Conservation (phyloP, 495 filamentous ascomycete species). For the Trypethelium eluteriae region DNA sequence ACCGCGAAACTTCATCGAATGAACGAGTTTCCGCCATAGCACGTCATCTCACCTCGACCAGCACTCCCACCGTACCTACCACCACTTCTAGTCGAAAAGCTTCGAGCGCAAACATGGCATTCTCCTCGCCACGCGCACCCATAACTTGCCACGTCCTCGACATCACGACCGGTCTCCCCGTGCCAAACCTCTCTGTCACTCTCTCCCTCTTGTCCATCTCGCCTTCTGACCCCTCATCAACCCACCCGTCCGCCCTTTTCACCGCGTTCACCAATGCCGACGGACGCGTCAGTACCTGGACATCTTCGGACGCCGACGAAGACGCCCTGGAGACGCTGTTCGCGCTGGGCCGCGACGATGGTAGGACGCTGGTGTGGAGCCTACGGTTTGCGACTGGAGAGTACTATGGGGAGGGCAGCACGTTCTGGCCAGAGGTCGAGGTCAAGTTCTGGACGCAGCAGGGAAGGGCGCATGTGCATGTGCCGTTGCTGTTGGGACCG, state of each 20-base stretch:
- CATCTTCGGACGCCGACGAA: constrained; percentile 38
- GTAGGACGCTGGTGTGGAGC: constrained; percentile 55
- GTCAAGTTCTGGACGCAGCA: constrained; percentile 65
- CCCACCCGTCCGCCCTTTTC: constrained; percentile 39
- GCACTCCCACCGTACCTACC: background rate
- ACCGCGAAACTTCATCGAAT: background rate
- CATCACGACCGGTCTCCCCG: constrained; percentile 58
- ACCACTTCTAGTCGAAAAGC: too few relatives aligned
- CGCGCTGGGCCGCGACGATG: constrained; percentile 28
- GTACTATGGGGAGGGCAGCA: constrained; percentile 68
- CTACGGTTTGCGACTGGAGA: constrained; percentile 68
- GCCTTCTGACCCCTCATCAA: background rate
- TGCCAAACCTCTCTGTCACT: constrained; percentile 48
- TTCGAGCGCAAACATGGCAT: background rate
- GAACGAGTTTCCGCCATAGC: background rate
- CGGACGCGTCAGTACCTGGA: constrained; percentile 78
- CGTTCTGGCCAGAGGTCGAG: constrained; percentile 89
- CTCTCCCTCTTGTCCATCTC: constrained; percentile 44
- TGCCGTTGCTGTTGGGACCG: constrained; percentile 80
- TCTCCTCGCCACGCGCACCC: constrained; percentile 47
- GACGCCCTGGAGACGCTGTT: constrained; percentile 34
- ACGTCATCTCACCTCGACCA: background rate
- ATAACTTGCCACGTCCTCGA: constrained; percentile 74
- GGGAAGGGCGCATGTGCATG: constrained; percentile 65
- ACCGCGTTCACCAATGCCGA: constrained; percentile 71